Base-by-base conservation (phyloP, 2,329 filamentous ascomycete species). In the Penicillium sp. region DNA sequence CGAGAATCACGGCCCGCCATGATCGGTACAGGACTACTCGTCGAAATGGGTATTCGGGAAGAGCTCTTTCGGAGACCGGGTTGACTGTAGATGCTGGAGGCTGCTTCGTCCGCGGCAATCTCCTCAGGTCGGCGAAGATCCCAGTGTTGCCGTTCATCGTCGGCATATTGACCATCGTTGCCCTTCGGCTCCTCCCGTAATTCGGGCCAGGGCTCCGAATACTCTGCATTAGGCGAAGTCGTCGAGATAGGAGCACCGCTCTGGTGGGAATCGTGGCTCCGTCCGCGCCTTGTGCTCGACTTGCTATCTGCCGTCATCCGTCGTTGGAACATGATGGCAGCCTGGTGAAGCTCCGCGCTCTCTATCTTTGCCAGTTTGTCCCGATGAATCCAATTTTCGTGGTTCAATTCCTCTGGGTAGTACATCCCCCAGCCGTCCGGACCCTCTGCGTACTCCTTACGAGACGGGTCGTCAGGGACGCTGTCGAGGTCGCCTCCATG, bases 31-130 rank as follows among this genome's bases (percentile, higher is more conserved):
- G 88, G 87, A 65, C 89, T 95, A 12, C 81, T 75, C 61, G 89
- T 91, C 27, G 89, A 84, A 32, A 97, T 79, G 1, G 93, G 93
- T 65, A 98, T 96, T 46, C 89, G 84, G 39, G 92, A 95, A 3
- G 80, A 74, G 72, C 81, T 74, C 76, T 81, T 72, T 79, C 86
- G 63, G 67, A 78, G 56, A 66, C 73, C 57, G 60, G 80, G 71
- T 71, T 80, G 63, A 72, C 69, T 59, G 73, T 64, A 80, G 70
- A 66, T 80, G 77, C 60, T 82, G 75, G 39, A 64, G 8, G 67
- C 57, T 47, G 66, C 58, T 58, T 65, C 50, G 29, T 81, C 75
- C 8, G 75, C 72, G 24, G 86, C 84, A 53, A 88, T 86, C 65
- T 95, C 90, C 59, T 91, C 88, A 1, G 88, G 86, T 18, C 81